Evolutionary conservation across 2,329 filamentous ascomycete species (phyloP).

Genomic region (Lachnellula willkommii): DNA sequence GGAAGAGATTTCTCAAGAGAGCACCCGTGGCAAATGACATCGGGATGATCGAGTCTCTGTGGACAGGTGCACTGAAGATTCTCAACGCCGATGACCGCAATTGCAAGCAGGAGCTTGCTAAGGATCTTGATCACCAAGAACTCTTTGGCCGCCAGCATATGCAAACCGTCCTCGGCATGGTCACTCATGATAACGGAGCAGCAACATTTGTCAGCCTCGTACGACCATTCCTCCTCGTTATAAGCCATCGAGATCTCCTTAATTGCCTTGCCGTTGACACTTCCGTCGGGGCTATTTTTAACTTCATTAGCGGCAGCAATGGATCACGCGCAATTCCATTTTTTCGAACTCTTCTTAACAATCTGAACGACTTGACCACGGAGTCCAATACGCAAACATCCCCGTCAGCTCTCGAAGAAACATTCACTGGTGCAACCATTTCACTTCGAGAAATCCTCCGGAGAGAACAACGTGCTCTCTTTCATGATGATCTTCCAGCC

Average conservation of each 20-base stretch:
- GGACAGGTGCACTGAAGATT: constrained; percentile 12
- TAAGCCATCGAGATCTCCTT: constrained; percentile 32
- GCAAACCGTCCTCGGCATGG: constrained; percentile 15
- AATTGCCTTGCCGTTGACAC: constrained; percentile 34
- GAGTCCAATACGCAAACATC: constrained; percentile 1
- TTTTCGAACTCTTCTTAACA: constrained; percentile 25
- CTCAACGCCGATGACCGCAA: constrained; percentile 10
- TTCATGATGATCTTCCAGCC: constrained; percentile 23
- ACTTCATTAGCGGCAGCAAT: constrained; percentile 31
- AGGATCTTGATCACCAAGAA: constrained; percentile 9
- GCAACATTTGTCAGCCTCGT: constrained; percentile 18
- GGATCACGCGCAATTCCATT: constrained; percentile 29
- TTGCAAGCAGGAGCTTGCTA: constrained; percentile 11
- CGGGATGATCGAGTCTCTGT: constrained; percentile 5
- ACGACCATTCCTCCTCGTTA: constrained; percentile 24
- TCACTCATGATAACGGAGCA: constrained; percentile 8
- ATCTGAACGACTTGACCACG: constrained; percentile 1
- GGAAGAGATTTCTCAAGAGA: constrained; percentile 12
- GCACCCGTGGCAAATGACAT: constrained; percentile 5
- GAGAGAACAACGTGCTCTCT: constrained; percentile 18
- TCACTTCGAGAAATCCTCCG: constrained; percentile 23
- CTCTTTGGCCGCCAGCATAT: constrained; percentile 18
- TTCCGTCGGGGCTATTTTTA: constrained; percentile 32
- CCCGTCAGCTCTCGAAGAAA: constrained; percentile 7
- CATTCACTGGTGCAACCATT: constrained; percentile 13